Evolutionary conservation across 495 filamentous ascomycete species (phyloP).

Genomic region (Aspergillus mulundensis): DNA sequence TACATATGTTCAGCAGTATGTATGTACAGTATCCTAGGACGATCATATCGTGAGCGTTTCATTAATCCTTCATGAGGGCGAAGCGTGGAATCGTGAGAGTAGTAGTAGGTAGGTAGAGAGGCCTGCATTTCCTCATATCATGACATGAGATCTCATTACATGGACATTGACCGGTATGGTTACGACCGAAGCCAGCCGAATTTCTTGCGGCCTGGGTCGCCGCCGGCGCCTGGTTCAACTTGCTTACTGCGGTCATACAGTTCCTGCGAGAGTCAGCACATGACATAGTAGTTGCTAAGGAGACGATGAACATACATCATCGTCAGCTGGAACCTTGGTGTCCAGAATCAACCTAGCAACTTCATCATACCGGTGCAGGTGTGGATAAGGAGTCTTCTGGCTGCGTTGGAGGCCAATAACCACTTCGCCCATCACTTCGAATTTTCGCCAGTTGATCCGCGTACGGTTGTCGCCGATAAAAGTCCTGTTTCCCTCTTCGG

Average conservation of each 20-base stretch:
- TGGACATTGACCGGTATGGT: background rate
- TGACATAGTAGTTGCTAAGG: background rate
- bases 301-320: constrained; percentile 39
- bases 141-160: constrained; percentile 11
- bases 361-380: constrained; percentile 60
- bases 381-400: constrained; percentile 77
- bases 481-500: constrained; percentile 87
- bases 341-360: constrained; percentile 71
- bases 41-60: constrained; percentile 22
- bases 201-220: constrained; percentile 37
- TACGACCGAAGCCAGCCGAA: constrained; percentile 44
- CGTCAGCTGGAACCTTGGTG: constrained; percentile 47
- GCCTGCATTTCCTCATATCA: constrained; percentile 3
- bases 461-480: constrained; percentile 70
- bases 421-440: constrained; percentile 92
- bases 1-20: constrained; percentile 12
- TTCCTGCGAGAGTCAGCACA: constrained; percentile 30
- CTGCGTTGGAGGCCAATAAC: constrained; percentile 85
- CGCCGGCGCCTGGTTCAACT: constrained; percentile 41
- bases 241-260: constrained; percentile 44
- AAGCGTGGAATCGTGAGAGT: constrained; percentile 6
- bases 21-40: constrained; percentile 26
- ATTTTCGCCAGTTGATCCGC: constrained; percentile 96
- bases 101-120: background rate
- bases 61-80: constrained; percentile 12